Evolutionary conservation across 2,329 filamentous ascomycete species (phyloP).

Genomic region (Graphilbum fragrans): DNA sequence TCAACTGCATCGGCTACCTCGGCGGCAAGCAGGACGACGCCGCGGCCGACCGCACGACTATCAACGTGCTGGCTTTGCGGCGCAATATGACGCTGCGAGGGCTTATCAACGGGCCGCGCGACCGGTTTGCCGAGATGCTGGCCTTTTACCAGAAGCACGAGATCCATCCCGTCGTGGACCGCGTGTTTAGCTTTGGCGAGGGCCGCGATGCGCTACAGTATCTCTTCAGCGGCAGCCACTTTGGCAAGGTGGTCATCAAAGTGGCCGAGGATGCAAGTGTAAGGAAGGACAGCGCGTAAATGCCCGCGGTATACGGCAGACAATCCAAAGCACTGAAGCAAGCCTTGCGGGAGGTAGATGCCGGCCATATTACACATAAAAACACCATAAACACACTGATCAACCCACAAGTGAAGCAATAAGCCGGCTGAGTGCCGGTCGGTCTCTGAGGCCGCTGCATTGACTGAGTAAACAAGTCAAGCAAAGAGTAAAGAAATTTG

Average conservation of each 20-base stretch:
- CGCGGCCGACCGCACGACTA: conserved; percentile 31
- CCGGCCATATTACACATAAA: not conserved
- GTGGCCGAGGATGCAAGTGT: conserved; percentile 9
- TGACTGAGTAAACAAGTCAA: conserved; percentile 42
- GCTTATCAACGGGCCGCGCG: conserved; percentile 47
- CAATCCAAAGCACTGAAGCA: not conserved
- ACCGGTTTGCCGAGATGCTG: conserved; percentile 41
- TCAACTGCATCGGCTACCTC: conserved; percentile 38
- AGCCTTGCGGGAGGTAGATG: not conserved
- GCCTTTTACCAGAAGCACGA: conserved; percentile 24
- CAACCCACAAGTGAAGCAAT: conserved; percentile 11
- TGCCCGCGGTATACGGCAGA: not conserved
- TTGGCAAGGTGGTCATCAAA: conserved; percentile 39
- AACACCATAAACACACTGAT: not conserved
- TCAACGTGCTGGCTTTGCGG: conserved; percentile 42
- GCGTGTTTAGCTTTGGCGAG: conserved; percentile 27
- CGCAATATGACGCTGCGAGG: conserved; percentile 37
- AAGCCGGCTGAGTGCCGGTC: conserved; percentile 60
- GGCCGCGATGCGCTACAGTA: conserved; percentile 33
- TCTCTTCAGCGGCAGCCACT: conserved; percentile 35
- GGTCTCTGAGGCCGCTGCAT: conserved; percentile 61
- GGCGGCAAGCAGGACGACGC: conserved; percentile 40
- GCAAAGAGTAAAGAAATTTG: conserved; percentile 36
- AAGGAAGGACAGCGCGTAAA: not conserved
- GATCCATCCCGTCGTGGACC: conserved; percentile 29